A percentile compares a stretch with the other conserved stretches of the same genome.
Evolutionary conservation across 139 green algal species (phyloP).

Genomic region (Nannochloris sp.): DNA sequence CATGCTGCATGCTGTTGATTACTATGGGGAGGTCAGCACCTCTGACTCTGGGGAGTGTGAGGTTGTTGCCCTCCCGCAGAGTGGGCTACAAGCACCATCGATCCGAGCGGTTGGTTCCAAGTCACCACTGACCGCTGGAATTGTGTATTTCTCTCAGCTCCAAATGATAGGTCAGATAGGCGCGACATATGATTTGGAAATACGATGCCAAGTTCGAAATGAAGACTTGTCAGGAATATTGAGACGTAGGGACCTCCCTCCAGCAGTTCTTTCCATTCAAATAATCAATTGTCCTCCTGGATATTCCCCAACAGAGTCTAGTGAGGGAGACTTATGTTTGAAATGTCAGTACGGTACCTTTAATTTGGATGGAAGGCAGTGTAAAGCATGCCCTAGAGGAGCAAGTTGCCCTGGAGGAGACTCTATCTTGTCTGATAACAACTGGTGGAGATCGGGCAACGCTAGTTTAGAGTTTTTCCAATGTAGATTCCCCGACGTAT

Average conservation of each 20-base stretch:
- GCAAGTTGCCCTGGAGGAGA: slow-evolving; percentile 13
- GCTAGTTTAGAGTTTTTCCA: slow-evolving; percentile 4
- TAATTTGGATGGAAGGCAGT: slow-evolving; percentile 15
- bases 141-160: too few species aligned
- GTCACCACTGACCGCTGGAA: too few species aligned
- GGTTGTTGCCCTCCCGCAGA: background rate
- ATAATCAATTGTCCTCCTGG: slow-evolving; percentile 16
- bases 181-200: too few species aligned
- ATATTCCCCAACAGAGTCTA: slow-evolving; percentile 1
- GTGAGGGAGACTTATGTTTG: slow-evolving; percentile 10
- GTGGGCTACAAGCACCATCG: too few species aligned
- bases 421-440: slow-evolving; percentile 1
- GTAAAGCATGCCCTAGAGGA: slow-evolving; percentile 19
- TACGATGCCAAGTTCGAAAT: background rate
- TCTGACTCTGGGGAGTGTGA: slow-evolving; percentile 4
- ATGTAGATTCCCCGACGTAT: slow-evolving; percentile 13
- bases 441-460: slow-evolving; percentile 19
- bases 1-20: slow-evolving; percentile 5
- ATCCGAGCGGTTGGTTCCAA: too few species aligned
- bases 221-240: background rate
- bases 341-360: slow-evolving; percentile 15
- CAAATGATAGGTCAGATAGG: too few species aligned
- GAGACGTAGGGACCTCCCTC: background rate
- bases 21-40: slow-evolving; percentile 12
- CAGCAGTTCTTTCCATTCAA: background rate